Conservation (phyloP, 805 yeast genomes). For the Myxozyma monticola region DNA sequence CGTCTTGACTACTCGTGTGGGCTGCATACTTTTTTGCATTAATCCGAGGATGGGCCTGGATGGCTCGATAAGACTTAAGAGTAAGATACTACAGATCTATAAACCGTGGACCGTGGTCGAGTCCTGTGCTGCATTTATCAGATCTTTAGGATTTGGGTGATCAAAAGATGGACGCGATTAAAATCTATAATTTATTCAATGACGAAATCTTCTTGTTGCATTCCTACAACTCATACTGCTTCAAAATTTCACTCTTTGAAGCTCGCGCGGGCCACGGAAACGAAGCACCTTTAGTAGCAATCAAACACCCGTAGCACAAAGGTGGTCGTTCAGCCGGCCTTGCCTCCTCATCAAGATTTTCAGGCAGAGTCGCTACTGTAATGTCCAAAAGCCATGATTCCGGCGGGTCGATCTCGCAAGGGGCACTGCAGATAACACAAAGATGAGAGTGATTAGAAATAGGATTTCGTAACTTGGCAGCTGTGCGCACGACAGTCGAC, state of each 20-base stretch:
- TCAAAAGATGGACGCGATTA: too few relatives aligned
- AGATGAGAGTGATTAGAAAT: conserved; percentile 26
- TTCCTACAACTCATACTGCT: conserved; percentile 48
- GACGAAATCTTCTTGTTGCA: not conserved
- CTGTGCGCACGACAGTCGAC: conserved; percentile 89
- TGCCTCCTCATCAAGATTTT: not conserved
- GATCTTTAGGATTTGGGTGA: too few relatives aligned
- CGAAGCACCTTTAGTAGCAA: conserved; percentile 27
- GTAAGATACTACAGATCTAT: too few relatives aligned
- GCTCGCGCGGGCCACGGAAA: conserved; percentile 44
- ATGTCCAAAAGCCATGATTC: conserved; percentile 65
- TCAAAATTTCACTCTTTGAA: conserved; percentile 44
- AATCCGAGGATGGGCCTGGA: too few relatives aligned
- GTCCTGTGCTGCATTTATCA: too few relatives aligned
- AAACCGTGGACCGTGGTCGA: too few relatives aligned
- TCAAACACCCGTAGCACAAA: conserved; percentile 26
- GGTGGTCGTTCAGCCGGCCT: not conserved
- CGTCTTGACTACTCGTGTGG: too few relatives aligned
- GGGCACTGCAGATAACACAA: conserved; percentile 61
- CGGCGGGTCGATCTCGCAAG: conserved; percentile 53
- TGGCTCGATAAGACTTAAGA: too few relatives aligned
- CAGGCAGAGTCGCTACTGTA: conserved; percentile 54
- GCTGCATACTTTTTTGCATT: too few relatives aligned
- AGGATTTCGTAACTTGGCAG: conserved; percentile 57
- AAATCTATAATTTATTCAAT: conserved; percentile 1